A percentile compares a stretch with the other conserved stretches of the same genome.
phyloP scores from a whole-genome alignment of 164 flowering plant species.

The Taxillus chinensis region DNA sequence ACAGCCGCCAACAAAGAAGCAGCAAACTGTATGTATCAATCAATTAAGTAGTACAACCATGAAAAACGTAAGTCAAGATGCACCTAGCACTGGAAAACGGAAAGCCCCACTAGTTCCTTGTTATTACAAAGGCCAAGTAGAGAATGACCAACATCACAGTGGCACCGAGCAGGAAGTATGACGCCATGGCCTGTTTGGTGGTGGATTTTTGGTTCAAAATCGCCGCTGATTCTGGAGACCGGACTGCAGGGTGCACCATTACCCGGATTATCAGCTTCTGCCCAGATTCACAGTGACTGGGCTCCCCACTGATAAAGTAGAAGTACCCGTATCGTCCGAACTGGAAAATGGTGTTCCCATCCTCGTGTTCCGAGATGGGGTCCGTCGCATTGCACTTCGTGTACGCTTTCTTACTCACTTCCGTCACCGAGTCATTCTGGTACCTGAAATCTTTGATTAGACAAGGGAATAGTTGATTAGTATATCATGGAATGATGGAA shows the following conservation, averaged over 20 bases:
- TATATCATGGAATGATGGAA: no score
- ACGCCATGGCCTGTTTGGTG: constrained; percentile 13
- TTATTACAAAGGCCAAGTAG: constrained; percentile 3
- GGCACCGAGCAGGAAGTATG: constrained; percentile 23
- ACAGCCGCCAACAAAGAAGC: no score
- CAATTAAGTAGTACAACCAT: no score
- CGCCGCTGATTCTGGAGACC: constrained; percentile 1
- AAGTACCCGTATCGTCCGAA: constrained; percentile 42
- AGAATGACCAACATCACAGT: constrained; percentile 18
- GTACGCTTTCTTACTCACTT: constrained; percentile 32
- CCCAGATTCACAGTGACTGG: constrained; percentile 33
- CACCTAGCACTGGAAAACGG: no score
- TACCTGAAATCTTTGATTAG: constrained; percentile 51
- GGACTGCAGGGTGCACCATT: constrained; percentile 25
- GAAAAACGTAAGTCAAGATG: no score
- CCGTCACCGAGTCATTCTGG: constrained; percentile 45
- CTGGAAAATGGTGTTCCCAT: constrained; percentile 30
- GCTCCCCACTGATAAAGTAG: constrained; percentile 47
- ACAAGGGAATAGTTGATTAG: no score
- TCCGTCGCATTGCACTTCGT: constrained; percentile 21
- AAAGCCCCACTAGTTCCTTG: no score
- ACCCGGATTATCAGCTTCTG: constrained; percentile 40
- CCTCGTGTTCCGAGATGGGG: constrained; percentile 25
- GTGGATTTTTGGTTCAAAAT: constrained; percentile 16
- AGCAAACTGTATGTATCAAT: no score